Conservation (phyloP, 192 early-diverging fungal species). For the Coemansia sp. region DNA sequence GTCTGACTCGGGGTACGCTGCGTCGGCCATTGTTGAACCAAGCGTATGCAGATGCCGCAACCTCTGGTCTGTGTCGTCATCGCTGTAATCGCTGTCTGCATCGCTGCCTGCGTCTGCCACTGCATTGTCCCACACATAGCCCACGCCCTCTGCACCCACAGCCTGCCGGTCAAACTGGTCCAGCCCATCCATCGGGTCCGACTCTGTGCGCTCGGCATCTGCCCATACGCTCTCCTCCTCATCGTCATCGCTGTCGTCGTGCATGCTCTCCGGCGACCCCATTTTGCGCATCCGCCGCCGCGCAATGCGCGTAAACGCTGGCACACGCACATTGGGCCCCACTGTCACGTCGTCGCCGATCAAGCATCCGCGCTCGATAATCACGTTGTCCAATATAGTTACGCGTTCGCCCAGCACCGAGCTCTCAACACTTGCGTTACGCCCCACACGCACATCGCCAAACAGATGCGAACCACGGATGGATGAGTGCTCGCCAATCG, state of each 20-base stretch:
- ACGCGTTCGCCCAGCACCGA: constrained; percentile 79
- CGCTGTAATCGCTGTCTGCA: constrained; percentile 57
- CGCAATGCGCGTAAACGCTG: constrained; percentile 66
- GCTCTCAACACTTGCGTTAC: constrained; percentile 63
- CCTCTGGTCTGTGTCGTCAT: constrained; percentile 8
- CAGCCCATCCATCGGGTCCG: neutral
- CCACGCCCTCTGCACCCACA: constrained; percentile 61
- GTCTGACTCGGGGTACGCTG: constrained; percentile 20
- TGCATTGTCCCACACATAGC: constrained; percentile 57
- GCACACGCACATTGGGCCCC: constrained; percentile 71
- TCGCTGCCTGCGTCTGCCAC: constrained; percentile 44
- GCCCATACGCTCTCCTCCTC: constrained; percentile 53
- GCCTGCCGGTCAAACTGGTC: constrained; percentile 37
- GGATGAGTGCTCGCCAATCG: constrained; percentile 73
- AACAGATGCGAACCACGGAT: constrained; percentile 87
- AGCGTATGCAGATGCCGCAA: constrained; percentile 29
- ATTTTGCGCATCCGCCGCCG: constrained; percentile 11
- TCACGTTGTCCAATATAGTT: constrained; percentile 62
- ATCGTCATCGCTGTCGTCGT: constrained; percentile 20
- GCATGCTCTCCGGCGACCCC: constrained; percentile 2
- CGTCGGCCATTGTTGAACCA: constrained; percentile 25
- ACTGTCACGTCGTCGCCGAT: constrained; percentile 64
- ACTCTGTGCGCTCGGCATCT: neutral
- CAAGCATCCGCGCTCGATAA: constrained; percentile 73
- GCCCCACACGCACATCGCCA: constrained; percentile 70